These are phyloP conservation scores for Kwoniella mangroviensis DNA, from an alignment of 768 basidiomycete species.

Conservation along the genomic window DNA sequence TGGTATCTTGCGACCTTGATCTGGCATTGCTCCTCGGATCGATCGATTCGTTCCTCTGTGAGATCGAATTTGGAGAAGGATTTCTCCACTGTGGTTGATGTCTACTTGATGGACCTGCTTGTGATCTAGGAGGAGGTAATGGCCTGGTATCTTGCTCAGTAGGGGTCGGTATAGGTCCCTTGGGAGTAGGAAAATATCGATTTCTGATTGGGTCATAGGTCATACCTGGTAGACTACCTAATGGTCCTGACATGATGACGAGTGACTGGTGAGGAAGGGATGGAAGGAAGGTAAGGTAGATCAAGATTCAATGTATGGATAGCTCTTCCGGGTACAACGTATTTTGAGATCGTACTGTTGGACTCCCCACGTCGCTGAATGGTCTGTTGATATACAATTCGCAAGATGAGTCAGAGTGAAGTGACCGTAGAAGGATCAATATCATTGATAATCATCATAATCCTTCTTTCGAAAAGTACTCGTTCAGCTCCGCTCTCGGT, in stretches of 20 bases:
- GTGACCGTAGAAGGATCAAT: not conserved
- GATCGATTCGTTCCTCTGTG: not conserved
- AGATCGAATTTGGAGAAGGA: too few species aligned
- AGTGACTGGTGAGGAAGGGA: not conserved
- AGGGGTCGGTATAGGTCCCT: constrained; percentile 4
- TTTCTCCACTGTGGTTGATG: too few species aligned
- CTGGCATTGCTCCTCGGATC: not conserved
- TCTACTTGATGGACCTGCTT: not conserved
- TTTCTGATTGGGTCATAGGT: constrained; percentile 29
- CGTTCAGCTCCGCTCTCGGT: not conserved
- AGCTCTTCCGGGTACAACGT: too few species aligned
- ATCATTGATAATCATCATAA: not conserved
- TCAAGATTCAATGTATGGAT: not conserved
- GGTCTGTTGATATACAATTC: too few species aligned
- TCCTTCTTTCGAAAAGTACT: not conserved
- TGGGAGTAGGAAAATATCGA: constrained; percentile 38
- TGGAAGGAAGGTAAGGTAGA: not conserved
- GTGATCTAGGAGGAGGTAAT: not conserved
- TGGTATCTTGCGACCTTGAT: not conserved
- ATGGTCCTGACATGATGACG: constrained; percentile 29
- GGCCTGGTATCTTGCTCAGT: constrained; percentile 20
- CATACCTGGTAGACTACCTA: constrained; percentile 40
- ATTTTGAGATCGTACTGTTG: too few species aligned
- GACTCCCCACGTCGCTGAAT: too few species aligned
- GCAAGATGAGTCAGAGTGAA: too few species aligned